phyloP scores from a whole-genome alignment of 768 basidiomycete genomes.

The Lactarius deliciosus region DNA sequence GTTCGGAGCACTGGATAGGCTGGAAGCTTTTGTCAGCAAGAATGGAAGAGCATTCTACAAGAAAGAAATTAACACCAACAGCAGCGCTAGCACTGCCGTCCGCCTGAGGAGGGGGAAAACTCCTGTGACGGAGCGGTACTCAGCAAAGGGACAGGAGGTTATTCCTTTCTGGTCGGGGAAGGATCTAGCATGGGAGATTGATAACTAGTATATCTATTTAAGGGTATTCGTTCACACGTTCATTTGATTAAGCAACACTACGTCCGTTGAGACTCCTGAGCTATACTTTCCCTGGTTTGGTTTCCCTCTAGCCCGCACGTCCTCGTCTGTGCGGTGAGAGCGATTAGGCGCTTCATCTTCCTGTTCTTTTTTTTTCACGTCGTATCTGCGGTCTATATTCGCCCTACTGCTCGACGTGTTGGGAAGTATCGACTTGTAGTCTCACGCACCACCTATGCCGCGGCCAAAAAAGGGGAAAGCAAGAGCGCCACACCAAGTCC shows the following conservation, averaged over 20 bases:
- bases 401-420: constrained; percentile 1
- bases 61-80: constrained; percentile 34
- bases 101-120: constrained; percentile 44
- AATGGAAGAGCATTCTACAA: constrained; percentile 83
- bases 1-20: constrained; percentile 78
- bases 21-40: constrained; percentile 76
- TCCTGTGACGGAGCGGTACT: constrained; percentile 51
- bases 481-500: constrained; percentile 16
- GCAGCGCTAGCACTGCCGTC: constrained; percentile 38
- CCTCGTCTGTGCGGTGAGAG: background rate
- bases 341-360: background rate
- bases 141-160: constrained; percentile 50
- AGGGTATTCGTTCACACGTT: constrained; percentile 23
- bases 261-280: background rate
- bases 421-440: background rate
- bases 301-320: background rate
- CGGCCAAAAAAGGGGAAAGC: constrained; percentile 27
- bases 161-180: constrained; percentile 90
- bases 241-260: constrained; percentile 8
- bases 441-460: constrained; percentile 14
- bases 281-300: constrained; percentile 18
- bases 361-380: background rate
- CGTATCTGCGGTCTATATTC: background rate
- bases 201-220: constrained; percentile 9
- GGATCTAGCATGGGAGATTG: constrained; percentile 65